These are phyloP conservation scores for Brassica carinata DNA, from an alignment of 345 rosid genomes.

Conservation along the genomic window DNA sequence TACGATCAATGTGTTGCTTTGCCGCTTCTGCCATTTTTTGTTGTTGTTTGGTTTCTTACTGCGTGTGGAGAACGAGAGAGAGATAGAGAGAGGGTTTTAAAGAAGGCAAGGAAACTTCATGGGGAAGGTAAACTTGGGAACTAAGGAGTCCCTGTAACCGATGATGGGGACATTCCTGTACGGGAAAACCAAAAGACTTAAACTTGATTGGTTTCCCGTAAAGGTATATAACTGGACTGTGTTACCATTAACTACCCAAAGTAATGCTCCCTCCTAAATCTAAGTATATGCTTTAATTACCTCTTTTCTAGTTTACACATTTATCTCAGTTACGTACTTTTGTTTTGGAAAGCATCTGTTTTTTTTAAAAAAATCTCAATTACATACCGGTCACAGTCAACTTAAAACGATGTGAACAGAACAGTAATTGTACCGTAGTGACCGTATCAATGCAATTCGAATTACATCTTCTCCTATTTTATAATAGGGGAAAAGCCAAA, in stretches of 20 bases:
- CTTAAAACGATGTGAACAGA: background rate
- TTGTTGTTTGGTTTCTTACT: background rate
- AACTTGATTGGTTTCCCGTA: conserved; percentile 8
- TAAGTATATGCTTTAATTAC: too few relatives aligned
- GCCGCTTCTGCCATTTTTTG: conserved; percentile 28
- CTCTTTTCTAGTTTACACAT: too few relatives aligned
- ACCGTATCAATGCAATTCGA: background rate
- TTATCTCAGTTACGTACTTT: too few relatives aligned
- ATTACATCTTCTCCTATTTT: too few relatives aligned
- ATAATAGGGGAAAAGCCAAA: too few relatives aligned
- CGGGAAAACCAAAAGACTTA: background rate
- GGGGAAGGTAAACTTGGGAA: background rate
- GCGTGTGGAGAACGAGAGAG: background rate
- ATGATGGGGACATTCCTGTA: background rate
- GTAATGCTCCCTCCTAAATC: background rate
- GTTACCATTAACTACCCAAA: background rate
- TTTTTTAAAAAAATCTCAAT: too few relatives aligned
- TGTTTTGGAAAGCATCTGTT: too few relatives aligned
- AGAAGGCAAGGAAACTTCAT: conserved; percentile 8
- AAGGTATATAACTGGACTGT: background rate
- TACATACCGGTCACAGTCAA: background rate
- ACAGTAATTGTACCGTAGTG: background rate
- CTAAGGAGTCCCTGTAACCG: background rate
- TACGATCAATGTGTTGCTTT: conserved; percentile 51
- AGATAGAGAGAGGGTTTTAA: background rate